phyloP scores from a whole-genome alignment of 331 rosid species.

The Ulmus americana region DNA sequence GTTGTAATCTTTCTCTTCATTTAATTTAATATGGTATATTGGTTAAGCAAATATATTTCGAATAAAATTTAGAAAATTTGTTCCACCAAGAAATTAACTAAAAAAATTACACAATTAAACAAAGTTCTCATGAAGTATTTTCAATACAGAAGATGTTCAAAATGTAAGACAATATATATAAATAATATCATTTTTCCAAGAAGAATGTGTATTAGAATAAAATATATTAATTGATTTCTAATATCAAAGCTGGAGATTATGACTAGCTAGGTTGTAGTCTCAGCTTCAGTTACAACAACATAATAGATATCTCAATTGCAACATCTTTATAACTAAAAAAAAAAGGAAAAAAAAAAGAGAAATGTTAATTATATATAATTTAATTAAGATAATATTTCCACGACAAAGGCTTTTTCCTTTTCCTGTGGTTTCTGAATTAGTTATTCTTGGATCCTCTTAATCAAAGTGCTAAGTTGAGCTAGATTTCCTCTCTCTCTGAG shows the following conservation, averaged over 20 bases:
- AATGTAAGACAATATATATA: too few species aligned
- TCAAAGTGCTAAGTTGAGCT: slow-evolving; percentile 29
- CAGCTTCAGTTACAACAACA: slow-evolving; percentile 10
- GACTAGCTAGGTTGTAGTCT: slow-evolving; percentile 16
- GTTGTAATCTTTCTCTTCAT: too few species aligned
- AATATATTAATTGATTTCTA: too few species aligned
- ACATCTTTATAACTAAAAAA: slow-evolving; percentile 2
- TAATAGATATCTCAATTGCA: neutral
- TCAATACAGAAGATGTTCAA: too few species aligned
- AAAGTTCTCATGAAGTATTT: too few species aligned
- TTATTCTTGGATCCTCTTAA: neutral
- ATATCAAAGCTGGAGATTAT: slow-evolving; percentile 6
- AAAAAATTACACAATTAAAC: too few species aligned
- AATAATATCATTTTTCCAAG: too few species aligned
- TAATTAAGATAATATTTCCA: neutral
- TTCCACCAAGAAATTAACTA: too few species aligned
- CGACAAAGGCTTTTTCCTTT: slow-evolving; percentile 7
- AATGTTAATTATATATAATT: neutral
- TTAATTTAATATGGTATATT: too few species aligned
- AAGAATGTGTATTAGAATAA: too few species aligned
- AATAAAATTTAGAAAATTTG: too few species aligned
- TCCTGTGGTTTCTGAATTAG: neutral
- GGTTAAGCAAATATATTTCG: too few species aligned
- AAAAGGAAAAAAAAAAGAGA: neutral
- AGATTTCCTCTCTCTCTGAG: slow-evolving; percentile 56